phyloP scores from a whole-genome alignment of 192 early-diverging fungal species.

The Lunasporangiospora selenospora region DNA sequence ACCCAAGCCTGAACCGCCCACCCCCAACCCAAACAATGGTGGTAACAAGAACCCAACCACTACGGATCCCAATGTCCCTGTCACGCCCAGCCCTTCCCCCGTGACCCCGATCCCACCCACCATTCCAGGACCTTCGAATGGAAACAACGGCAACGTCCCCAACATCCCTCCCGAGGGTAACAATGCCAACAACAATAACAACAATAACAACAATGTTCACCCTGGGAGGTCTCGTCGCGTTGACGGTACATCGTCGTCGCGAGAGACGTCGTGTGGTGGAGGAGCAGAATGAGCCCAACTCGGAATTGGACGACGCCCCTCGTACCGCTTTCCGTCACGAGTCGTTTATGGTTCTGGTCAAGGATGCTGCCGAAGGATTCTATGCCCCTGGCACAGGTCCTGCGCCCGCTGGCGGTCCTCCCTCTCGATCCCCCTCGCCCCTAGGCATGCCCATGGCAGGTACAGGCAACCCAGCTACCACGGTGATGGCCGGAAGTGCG shows the following conservation, averaged over 20 bases:
- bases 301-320: conserved; percentile 40
- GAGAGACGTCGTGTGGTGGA: conserved; percentile 12
- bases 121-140: not conserved
- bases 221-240: conserved; percentile 24
- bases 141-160: not conserved
- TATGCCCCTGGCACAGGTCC: conserved; percentile 36
- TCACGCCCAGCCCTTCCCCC: not conserved
- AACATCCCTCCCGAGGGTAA: not conserved
- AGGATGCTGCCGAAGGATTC: conserved; percentile 44
- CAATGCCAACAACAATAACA: not conserved
- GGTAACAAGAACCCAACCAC: not conserved
- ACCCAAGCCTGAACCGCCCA: conserved; percentile 1
- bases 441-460: conserved; percentile 1
- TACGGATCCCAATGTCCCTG: not conserved
- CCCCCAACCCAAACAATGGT: not conserved
- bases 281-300: not conserved
- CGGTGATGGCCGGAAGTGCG: conserved; percentile 1
- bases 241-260: conserved; percentile 31
- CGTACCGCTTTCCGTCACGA: conserved; percentile 45
- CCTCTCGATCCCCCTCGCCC: conserved; percentile 1
- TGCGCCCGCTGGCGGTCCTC: not conserved
- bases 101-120: not conserved
- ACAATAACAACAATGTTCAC: conserved; percentile 4
- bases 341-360: conserved; percentile 46
- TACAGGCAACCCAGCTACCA: conserved; percentile 16